These are phyloP conservation scores for Pleurostoma richardsiae DNA, from an alignment of 2,329 filamentous ascomycete species.

Conservation along the genomic window DNA sequence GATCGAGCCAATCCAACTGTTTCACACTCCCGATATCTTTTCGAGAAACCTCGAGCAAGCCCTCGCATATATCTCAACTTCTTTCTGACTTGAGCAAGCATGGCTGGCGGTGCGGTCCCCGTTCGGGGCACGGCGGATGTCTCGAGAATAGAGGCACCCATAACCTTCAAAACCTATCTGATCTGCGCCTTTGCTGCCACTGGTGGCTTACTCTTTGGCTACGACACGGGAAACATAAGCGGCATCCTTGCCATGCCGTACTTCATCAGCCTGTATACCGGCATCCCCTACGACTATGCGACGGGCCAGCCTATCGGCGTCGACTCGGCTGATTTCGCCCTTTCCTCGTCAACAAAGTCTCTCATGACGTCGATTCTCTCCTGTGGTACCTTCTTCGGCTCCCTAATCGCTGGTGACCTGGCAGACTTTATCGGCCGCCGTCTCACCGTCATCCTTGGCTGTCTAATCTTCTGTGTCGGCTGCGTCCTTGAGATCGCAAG, in stretches of 20 bases:
- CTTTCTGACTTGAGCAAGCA: conserved; percentile 2
- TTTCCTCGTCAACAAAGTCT: conserved; percentile 16
- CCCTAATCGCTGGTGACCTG: conserved; percentile 60
- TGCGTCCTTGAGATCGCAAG: conserved; percentile 55
- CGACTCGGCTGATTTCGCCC: not conserved
- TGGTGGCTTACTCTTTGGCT: conserved; percentile 56
- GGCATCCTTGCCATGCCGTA: conserved; percentile 34
- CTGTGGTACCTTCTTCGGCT: conserved; percentile 59
- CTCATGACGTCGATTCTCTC: conserved; percentile 64
- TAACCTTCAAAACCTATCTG: conserved; percentile 54
- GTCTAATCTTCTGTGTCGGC: conserved; percentile 53
- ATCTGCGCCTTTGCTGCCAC: conserved; percentile 58
- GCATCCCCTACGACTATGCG: conserved; percentile 16
- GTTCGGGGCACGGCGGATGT: conserved; percentile 38
- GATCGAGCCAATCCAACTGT: too few relatives aligned
- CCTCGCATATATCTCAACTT: not conserved
- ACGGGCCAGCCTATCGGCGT: conserved; percentile 13
- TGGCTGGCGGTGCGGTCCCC: conserved; percentile 21
- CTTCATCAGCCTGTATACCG: conserved; percentile 31
- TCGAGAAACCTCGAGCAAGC: too few relatives aligned
- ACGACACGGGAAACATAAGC: conserved; percentile 54
- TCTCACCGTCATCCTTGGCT: conserved; percentile 54
- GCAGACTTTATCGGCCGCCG: conserved; percentile 60
- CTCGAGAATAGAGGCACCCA: conserved; percentile 51
- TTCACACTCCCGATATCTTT: too few relatives aligned